A percentile compares a stretch with the other conserved stretches of the same genome.
These are phyloP conservation scores for Tuber melanosporum DNA, from an alignment of 495 filamentous ascomycete genomes.

Conservation along the genomic window DNA sequence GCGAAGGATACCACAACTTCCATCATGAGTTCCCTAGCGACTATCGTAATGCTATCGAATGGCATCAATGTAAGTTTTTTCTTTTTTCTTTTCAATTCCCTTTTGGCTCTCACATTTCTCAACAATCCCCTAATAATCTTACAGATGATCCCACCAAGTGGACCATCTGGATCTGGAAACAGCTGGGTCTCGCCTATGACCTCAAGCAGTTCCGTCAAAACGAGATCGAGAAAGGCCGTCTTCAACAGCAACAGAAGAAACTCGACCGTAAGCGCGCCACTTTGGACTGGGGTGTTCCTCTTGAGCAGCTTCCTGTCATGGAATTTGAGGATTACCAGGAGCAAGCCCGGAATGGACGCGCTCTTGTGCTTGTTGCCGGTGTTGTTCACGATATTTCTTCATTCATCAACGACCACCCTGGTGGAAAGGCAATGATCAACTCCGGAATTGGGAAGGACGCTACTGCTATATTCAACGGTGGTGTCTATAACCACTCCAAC, in stretches of 20 bases:
- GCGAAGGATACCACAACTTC: slow-evolving; percentile 99
- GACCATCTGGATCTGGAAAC: slow-evolving; percentile 90
- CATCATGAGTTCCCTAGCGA: slow-evolving; percentile 99
- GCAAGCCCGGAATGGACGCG: slow-evolving; percentile 70
- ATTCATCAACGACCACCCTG: slow-evolving; percentile 96
- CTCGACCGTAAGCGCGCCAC: slow-evolving; percentile 88
- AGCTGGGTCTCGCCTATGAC: slow-evolving; percentile 86
- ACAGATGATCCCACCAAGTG: slow-evolving; percentile 91
- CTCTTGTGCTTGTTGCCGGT: slow-evolving; percentile 81
- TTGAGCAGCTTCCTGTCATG: slow-evolving; percentile 90
- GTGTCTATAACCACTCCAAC: slow-evolving; percentile 96
- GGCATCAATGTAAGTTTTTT: slow-evolving; percentile 64
- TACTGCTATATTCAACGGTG: slow-evolving; percentile 98
- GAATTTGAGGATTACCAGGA: slow-evolving; percentile 93
- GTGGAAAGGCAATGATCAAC: slow-evolving; percentile 90
- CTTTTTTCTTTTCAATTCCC: not conserved
- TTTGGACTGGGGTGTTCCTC: slow-evolving; percentile 91
- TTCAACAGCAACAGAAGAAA: slow-evolving; percentile 98
- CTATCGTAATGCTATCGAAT: slow-evolving; percentile 96
- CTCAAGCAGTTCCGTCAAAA: slow-evolving; percentile 96
- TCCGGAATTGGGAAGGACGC: slow-evolving; percentile 95
- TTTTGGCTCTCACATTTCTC: not conserved
- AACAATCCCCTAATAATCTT: slow-evolving; percentile 3
- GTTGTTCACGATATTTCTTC: slow-evolving; percentile 91
- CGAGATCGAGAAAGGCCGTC: slow-evolving; percentile 97